phyloP scores from a whole-genome alignment of 257 asterid species.

The Parsonsia alboflavescens region DNA sequence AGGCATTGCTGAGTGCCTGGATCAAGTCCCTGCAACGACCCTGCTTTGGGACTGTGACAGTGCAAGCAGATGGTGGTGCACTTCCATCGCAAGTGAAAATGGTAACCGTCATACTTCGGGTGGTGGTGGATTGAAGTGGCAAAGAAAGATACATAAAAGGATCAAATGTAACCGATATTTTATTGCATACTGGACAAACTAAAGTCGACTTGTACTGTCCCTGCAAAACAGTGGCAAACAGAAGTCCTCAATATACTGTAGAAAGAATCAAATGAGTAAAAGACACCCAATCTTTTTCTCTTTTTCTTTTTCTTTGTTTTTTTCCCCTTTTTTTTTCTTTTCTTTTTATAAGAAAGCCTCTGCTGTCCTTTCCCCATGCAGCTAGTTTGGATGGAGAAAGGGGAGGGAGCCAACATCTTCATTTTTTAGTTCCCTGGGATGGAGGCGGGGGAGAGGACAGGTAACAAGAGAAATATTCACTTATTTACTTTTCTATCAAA shows the following conservation, averaged over 20 bases:
- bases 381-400: not conserved
- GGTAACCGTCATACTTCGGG: conserved; percentile 88
- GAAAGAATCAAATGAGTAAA: not conserved
- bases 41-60: conserved; percentile 87
- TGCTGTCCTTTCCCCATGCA: not conserved
- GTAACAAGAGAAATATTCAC: not conserved
- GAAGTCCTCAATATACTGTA: conserved; percentile 11
- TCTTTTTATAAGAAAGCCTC: too few relatives aligned
- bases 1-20: conserved; percentile 73
- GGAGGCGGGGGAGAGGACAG: too few relatives aligned
- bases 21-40: conserved; percentile 95
- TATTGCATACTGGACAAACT: conserved; percentile 90
- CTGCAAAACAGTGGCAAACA: conserved; percentile 38
- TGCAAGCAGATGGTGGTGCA: conserved; percentile 77
- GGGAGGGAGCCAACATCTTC: not conserved
- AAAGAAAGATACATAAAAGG: conserved; percentile 97
- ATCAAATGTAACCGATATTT: conserved; percentile 92
- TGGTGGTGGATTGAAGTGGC: conserved; percentile 86
- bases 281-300: not conserved
- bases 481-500: not conserved
- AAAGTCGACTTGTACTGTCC: conserved; percentile 99
- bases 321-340: too few relatives aligned
- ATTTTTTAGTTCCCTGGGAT: not conserved
- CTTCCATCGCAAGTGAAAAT: conserved; percentile 96
- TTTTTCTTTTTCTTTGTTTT: too few relatives aligned